Evolutionary conservation across 2,329 filamentous ascomycete genomes (phyloP).

Genomic region (Davidsoniella virescens): DNA sequence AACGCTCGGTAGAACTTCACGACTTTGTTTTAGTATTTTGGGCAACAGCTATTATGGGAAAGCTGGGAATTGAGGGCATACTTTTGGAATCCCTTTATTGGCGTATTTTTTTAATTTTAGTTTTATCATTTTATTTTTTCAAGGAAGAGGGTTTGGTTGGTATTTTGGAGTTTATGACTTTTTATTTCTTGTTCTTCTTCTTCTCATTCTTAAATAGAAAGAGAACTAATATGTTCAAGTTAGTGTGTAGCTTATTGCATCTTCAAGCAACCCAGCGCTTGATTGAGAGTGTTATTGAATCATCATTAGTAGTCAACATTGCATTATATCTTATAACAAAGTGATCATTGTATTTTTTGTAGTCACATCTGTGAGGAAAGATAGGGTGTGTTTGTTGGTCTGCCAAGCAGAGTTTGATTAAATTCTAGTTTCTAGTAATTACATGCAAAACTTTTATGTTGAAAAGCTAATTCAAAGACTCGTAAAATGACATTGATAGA

Average conservation of each 20-base stretch:
- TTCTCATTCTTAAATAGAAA: not conserved
- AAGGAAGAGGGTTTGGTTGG: not conserved
- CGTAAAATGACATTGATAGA: too few species aligned
- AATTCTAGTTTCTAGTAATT: too few species aligned
- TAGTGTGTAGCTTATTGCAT: conserved; percentile 1
- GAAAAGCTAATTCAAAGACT: too few species aligned
- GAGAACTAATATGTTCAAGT: conserved; percentile 6
- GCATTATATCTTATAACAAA: too few species aligned
- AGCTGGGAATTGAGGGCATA: not conserved
- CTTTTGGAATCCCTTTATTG: conserved; percentile 1
- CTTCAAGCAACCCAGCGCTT: not conserved
- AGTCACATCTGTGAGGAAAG: too few species aligned
- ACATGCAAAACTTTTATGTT: too few species aligned
- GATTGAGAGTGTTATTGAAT: conserved; percentile 1
- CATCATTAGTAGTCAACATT: not conserved
- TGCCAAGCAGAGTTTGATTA: too few species aligned
- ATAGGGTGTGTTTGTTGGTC: too few species aligned
- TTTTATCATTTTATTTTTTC: not conserved
- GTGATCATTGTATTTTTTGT: too few species aligned
- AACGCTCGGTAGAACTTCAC: not conserved
- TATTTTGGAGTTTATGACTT: not conserved
- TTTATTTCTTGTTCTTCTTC: conserved; percentile 11
- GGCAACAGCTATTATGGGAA: not conserved
- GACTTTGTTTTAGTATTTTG: not conserved
- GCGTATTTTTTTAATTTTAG: conserved; percentile 4